Percentiles rank a stretch among this genome's conserved stretches.
phyloP scores from a whole-genome alignment of 345 rosid species.

The Brassica nigra region DNA sequence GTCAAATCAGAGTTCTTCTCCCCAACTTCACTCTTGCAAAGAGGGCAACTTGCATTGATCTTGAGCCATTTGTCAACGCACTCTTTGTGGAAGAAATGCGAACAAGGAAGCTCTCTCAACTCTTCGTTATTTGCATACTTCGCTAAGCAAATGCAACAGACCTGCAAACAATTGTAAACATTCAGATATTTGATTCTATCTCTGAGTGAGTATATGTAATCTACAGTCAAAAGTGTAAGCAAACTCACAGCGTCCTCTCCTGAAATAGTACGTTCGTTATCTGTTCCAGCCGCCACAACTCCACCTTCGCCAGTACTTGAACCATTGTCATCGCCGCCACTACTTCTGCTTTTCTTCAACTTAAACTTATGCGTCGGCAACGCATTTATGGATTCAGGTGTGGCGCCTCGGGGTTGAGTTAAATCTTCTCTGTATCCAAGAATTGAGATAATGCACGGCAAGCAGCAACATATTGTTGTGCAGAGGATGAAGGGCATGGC shows the following conservation, averaged over 20 bases:
- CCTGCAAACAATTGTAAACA: conserved; percentile 45
- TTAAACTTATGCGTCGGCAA: conserved; percentile 90
- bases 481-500: conserved; percentile 99
- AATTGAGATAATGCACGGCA: conserved; percentile 89
- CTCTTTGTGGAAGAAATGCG: conserved; percentile 91
- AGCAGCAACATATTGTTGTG: conserved; percentile 95
- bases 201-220: not conserved
- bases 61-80: conserved; percentile 98
- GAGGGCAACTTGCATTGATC: conserved; percentile 90
- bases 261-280: conserved; percentile 70
- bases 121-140: conserved; percentile 90
- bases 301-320: conserved; percentile 70
- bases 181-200: conserved; percentile 14
- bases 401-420: conserved; percentile 87
- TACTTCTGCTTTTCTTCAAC: conserved; percentile 62
- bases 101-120: conserved; percentile 84
- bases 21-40: conserved; percentile 88
- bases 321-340: conserved; percentile 20
- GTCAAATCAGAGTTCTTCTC: conserved; percentile 52
- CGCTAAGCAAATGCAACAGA: conserved; percentile 95
- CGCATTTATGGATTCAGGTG: conserved; percentile 80
- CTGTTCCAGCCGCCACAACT: conserved; percentile 87
- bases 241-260: conserved; percentile 92
- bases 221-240: not conserved
- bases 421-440: conserved; percentile 94